phyloP scores from a whole-genome alignment of 345 rosid species.

The Carallia brachiata region DNA sequence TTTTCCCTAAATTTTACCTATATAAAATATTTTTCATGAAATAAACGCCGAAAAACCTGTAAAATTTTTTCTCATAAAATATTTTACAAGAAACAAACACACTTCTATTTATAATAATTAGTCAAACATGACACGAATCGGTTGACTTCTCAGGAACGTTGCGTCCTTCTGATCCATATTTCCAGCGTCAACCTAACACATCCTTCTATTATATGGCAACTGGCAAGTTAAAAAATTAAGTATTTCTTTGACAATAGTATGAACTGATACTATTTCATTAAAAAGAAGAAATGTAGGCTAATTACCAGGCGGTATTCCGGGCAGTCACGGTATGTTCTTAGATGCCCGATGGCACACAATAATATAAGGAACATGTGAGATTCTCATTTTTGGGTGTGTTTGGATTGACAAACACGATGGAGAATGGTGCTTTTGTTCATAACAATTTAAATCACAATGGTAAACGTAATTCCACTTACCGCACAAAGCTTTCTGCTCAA shows the following conservation, averaged over 20 bases:
- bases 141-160: too few species aligned
- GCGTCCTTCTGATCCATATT: too few species aligned
- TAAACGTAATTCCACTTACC: not conserved
- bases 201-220: too few species aligned
- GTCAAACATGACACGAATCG: too few species aligned
- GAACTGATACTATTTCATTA: not conserved
- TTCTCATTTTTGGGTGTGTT: not conserved
- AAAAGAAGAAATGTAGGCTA: not conserved
- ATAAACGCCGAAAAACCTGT: too few species aligned
- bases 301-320: not conserved
- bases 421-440: not conserved
- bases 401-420: not conserved
- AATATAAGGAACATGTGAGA: not conserved
- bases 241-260: not conserved
- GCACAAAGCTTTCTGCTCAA: constrained; percentile 15
- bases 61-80: too few species aligned
- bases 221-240: too few species aligned
- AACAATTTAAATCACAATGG: not conserved
- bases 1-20: too few species aligned
- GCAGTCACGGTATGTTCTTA: not conserved
- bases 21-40: too few species aligned
- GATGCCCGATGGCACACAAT: not conserved
- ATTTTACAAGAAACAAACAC: too few species aligned
- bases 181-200: too few species aligned
- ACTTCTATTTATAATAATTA: too few species aligned